Percentiles rank a stretch among this genome's conserved stretches.
Conservation (phyloP, 495 filamentous ascomycete species). For the Aspergillus affinis region DNA sequence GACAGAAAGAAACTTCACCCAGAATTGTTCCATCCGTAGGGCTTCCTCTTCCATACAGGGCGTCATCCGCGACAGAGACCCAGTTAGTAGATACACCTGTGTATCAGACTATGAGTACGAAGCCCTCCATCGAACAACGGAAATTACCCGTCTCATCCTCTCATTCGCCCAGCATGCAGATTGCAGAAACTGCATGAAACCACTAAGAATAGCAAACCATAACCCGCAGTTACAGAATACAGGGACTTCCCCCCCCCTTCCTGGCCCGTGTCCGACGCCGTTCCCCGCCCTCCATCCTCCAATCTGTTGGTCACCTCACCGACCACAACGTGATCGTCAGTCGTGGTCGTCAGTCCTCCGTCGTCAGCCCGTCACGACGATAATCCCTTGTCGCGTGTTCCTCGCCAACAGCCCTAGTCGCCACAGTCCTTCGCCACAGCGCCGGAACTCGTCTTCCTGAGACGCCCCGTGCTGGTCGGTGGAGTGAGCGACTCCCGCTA, state of each 20-base stretch:
- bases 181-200: not conserved
- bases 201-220: not conserved
- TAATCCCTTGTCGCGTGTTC: not conserved
- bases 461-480: no score
- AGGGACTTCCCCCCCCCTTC: not conserved
- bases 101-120: no score
- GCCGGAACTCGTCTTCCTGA: no score
- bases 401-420: not conserved
- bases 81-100: no score
- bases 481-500: no score
- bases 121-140: no score
- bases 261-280: not conserved
- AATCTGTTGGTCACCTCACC: not conserved
- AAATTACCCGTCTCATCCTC: not conserved
- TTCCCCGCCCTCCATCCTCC: not conserved
- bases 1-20: slow-evolving; percentile 19
- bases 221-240: not conserved
- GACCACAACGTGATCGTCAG: not conserved
- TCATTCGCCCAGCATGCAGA: no score
- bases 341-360: no score
- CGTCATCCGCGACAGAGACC: no score
- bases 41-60: no score
- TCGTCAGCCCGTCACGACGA: not conserved
- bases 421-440: not conserved
- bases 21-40: no score